A percentile compares a stretch with the other conserved stretches of the same genome.
Evolutionary conservation across 768 basidiomycete species (phyloP).

Genomic region (Mycena vulgaris): DNA sequence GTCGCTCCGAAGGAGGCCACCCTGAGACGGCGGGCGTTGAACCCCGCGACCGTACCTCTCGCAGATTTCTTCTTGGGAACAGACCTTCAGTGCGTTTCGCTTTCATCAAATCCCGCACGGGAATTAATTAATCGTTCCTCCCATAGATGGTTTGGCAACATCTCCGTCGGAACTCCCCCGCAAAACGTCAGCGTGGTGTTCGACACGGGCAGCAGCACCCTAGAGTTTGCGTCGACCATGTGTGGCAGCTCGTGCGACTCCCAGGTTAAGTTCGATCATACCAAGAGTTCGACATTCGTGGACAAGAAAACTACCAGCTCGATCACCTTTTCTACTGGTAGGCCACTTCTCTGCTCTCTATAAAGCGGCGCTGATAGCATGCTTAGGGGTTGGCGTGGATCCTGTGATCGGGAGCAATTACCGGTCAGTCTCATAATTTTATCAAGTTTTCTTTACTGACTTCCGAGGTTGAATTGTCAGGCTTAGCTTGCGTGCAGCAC

Average conservation of each 20-base stretch:
- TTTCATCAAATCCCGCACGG: not conserved
- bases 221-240: conserved; percentile 48
- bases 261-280: conserved; percentile 63
- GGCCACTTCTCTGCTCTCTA: not conserved
- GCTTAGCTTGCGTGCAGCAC: conserved; percentile 60
- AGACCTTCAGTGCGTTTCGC: conserved; percentile 63
- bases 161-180: conserved; percentile 69
- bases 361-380: not conserved
- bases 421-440: conserved; percentile 6
- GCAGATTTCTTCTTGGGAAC: conserved; percentile 69
- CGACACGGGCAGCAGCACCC: conserved; percentile 64
- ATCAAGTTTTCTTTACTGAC: not conserved
- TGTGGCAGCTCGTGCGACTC: conserved; percentile 61
- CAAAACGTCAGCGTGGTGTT: conserved; percentile 64
- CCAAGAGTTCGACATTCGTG: conserved; percentile 67
- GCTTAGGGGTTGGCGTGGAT: conserved; percentile 62
- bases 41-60: conserved; percentile 59
- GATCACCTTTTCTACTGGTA: conserved; percentile 65
- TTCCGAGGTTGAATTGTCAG: conserved; percentile 25
- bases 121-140: conserved; percentile 19
- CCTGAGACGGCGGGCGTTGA: conserved; percentile 52
- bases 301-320: conserved; percentile 56
- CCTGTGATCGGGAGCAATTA: conserved; percentile 66
- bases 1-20: conserved; percentile 29
- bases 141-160: conserved; percentile 68